phyloP scores from a whole-genome alignment of 2,329 filamentous ascomycete species.

The Metarhizium sp. region DNA sequence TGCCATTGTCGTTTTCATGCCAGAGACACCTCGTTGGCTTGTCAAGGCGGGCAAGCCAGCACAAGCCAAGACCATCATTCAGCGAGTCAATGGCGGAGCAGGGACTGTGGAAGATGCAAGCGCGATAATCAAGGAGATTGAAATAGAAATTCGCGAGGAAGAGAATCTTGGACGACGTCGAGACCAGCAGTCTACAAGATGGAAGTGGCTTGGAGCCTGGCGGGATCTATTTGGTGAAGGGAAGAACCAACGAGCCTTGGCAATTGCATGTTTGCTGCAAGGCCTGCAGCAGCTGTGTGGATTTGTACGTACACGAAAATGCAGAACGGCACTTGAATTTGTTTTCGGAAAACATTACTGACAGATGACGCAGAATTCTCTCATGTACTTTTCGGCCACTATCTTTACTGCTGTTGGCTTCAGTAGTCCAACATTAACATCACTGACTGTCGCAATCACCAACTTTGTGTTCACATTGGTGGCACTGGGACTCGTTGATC shows the following conservation, averaged over 20 bases:
- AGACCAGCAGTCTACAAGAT: slow-evolving; percentile 17
- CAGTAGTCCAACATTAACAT: slow-evolving; percentile 67
- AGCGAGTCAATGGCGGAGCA: slow-evolving; percentile 49
- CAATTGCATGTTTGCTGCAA: slow-evolving; percentile 80
- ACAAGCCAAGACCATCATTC: slow-evolving; percentile 57
- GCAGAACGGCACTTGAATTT: neutral
- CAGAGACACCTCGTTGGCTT: slow-evolving; percentile 84
- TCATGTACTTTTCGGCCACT: slow-evolving; percentile 87
- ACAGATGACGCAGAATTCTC: slow-evolving; percentile 51
- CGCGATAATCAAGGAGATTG: slow-evolving; percentile 57
- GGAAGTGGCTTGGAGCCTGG: slow-evolving; percentile 37
- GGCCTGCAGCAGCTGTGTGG: slow-evolving; percentile 82
- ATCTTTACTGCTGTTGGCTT: slow-evolving; percentile 75
- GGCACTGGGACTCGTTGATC: slow-evolving; percentile 69
- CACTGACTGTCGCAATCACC: slow-evolving; percentile 70
- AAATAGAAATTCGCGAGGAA: slow-evolving; percentile 66
- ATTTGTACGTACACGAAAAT: slow-evolving; percentile 45
- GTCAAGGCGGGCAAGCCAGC: slow-evolving; percentile 55
- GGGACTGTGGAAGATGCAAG: slow-evolving; percentile 40
- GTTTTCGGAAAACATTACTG: neutral
- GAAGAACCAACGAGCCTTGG: slow-evolving; percentile 64
- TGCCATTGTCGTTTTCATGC: slow-evolving; percentile 60
- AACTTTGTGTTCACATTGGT: slow-evolving; percentile 74
- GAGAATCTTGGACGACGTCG: slow-evolving; percentile 35
- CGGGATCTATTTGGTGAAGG: slow-evolving; percentile 44